These are phyloP conservation scores for Alternaria gansuensis DNA, from an alignment of 2,329 filamentous ascomycete species.

Conservation along the genomic window DNA sequence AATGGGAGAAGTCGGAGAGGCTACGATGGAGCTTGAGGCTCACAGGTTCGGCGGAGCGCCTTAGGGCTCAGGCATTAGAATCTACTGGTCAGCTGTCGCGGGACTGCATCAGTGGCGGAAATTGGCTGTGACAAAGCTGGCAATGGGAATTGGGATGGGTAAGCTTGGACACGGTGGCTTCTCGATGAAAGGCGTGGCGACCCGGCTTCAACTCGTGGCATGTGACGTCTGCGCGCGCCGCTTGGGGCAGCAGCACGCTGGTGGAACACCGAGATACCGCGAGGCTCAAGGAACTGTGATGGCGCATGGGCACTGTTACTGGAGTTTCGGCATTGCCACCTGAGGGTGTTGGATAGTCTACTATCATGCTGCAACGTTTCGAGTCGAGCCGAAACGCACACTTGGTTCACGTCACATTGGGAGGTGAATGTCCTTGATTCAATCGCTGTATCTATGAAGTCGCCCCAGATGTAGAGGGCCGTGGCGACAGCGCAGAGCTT, in stretches of 20 bases:
- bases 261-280: conserved; percentile 31
- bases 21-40: conserved; percentile 24
- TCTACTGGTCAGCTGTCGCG: conserved; percentile 46
- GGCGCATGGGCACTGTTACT: neutral
- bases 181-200: conserved; percentile 7
- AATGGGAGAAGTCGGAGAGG: conserved; percentile 42
- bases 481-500: conserved; percentile 16
- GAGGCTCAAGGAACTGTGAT: conserved; percentile 4
- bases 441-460: conserved; percentile 8
- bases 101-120: conserved; percentile 34
- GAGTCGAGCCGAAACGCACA: neutral
- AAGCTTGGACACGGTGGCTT: conserved; percentile 36
- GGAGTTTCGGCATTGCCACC: neutral
- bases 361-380: neutral
- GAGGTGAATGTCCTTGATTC: conserved; percentile 11
- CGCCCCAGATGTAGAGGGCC: conserved; percentile 12
- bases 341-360: neutral
- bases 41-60: conserved; percentile 28
- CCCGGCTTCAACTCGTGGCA: conserved; percentile 39
- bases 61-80: conserved; percentile 34
- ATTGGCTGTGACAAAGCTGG: conserved; percentile 30
- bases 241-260: conserved; percentile 24
- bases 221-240: conserved; percentile 27
- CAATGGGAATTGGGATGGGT: conserved; percentile 21
- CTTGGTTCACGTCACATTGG: conserved; percentile 1